Evolutionary conservation across 2,329 filamentous ascomycete species (phyloP).

Genomic region (Xylaria sp.): DNA sequence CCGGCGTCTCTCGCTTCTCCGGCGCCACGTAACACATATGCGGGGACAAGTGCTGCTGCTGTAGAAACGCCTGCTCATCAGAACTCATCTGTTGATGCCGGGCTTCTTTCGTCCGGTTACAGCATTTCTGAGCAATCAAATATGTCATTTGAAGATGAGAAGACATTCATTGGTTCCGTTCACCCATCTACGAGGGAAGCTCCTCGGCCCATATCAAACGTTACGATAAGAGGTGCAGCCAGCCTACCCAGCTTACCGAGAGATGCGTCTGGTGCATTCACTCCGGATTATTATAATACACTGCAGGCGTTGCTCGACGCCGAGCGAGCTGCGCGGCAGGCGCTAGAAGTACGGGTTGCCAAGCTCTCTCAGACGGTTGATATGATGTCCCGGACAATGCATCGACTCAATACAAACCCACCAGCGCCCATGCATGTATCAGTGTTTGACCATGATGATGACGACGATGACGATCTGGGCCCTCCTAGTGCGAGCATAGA

Average conservation of each 20-base stretch:
- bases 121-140: conserved; percentile 56
- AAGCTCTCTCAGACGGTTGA: conserved; percentile 63
- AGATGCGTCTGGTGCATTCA: conserved; percentile 50
- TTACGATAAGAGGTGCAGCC: conserved; percentile 60
- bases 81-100: conserved; percentile 43
- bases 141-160: conserved; percentile 60
- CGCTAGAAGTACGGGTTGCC: conserved; percentile 67
- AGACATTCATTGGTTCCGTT: conserved; percentile 58
- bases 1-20: conserved; percentile 45
- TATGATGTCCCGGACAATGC: conserved; percentile 55
- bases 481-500: conserved; percentile 45
- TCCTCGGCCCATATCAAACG: conserved; percentile 57
- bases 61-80: conserved; percentile 49
- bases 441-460: conserved; percentile 58
- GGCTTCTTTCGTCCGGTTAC: conserved; percentile 48
- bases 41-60: conserved; percentile 44
- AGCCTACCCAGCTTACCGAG: conserved; percentile 58
- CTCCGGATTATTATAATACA: conserved; percentile 61
- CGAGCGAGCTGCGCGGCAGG: conserved; percentile 66
- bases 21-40: conserved; percentile 44
- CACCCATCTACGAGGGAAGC: conserved; percentile 42
- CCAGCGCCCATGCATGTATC: conserved; percentile 52
- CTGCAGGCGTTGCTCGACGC: conserved; percentile 65
- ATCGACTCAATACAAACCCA: conserved; percentile 50
- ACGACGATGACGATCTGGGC: conserved; percentile 55